Evolutionary conservation across 495 filamentous ascomycete species (phyloP).

Genomic region (Xylaria palmicola): DNA sequence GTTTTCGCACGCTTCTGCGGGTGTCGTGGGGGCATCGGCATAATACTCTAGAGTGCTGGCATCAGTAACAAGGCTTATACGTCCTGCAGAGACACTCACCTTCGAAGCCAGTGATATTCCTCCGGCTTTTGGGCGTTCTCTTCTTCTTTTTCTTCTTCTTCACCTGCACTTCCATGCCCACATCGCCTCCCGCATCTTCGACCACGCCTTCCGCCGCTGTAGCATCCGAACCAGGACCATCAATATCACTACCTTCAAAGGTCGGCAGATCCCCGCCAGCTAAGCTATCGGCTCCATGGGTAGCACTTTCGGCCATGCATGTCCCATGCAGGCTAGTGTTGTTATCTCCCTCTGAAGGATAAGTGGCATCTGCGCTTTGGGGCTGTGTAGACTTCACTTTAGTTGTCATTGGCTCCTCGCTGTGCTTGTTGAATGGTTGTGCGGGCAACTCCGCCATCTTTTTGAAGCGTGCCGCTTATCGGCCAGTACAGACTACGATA

Average conservation of each 20-base stretch:
- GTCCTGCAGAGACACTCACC: constrained; percentile 28
- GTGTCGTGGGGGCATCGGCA: constrained; percentile 75
- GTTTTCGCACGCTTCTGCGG: constrained; percentile 60
- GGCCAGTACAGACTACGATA: constrained; percentile 12
- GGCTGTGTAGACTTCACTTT: constrained; percentile 4
- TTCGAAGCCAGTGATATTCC: constrained; percentile 43
- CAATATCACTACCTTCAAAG: not conserved
- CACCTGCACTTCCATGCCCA: not conserved
- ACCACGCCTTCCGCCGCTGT: too few relatives aligned
- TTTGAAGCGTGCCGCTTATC: constrained; percentile 5
- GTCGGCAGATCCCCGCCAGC: constrained; percentile 4
- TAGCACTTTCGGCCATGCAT: constrained; percentile 4
- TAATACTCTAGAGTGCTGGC: constrained; percentile 56
- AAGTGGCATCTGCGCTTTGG: not conserved
- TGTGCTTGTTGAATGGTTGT: constrained; percentile 11
- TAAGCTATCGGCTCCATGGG: not conserved
- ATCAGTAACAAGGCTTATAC: constrained; percentile 5
- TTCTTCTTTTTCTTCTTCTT: constrained; percentile 34
- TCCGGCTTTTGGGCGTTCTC: constrained; percentile 29
- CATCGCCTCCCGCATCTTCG: not conserved
- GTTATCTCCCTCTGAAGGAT: not conserved
- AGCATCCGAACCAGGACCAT: not conserved
- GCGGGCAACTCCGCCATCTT: constrained; percentile 22
- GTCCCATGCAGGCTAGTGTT: not conserved
- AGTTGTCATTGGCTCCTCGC: constrained; percentile 10